phyloP scores from a whole-genome alignment of 2,329 filamentous ascomycete species.

The Beauveria sp. region DNA sequence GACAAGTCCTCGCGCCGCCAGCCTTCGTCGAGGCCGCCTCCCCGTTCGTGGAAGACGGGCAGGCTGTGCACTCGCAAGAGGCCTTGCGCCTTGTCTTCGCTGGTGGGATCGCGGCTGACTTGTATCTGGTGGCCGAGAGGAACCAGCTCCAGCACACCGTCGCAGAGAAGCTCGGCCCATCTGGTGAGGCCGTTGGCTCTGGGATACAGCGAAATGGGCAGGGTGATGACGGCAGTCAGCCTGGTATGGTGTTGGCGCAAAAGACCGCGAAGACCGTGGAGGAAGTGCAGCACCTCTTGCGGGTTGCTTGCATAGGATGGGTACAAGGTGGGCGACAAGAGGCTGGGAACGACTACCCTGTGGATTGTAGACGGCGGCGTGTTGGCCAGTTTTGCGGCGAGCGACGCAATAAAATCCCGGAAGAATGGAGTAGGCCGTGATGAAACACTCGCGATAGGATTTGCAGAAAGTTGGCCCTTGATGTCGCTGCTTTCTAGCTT shows the following conservation, averaged over 20 bases:
- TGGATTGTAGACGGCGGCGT: slow-evolving; percentile 60
- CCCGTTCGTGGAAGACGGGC: slow-evolving; percentile 80
- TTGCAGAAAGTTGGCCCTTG: slow-evolving; percentile 42
- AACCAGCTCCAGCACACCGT: slow-evolving; percentile 80
- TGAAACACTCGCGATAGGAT: slow-evolving; percentile 36
- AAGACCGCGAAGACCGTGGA: slow-evolving; percentile 70
- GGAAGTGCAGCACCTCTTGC: slow-evolving; percentile 66
- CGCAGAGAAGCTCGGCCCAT: slow-evolving; percentile 78
- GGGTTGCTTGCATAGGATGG: slow-evolving; percentile 62
- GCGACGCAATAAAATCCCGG: slow-evolving; percentile 50
- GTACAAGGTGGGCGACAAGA: slow-evolving; percentile 84
- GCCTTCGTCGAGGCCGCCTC: slow-evolving; percentile 63
- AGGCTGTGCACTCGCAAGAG: slow-evolving; percentile 76
- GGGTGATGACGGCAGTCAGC: slow-evolving; percentile 64
- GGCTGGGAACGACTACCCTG: slow-evolving; percentile 72
- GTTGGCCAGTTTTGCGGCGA: slow-evolving; percentile 47
- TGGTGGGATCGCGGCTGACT: slow-evolving; percentile 43
- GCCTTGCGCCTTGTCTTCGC: slow-evolving; percentile 71
- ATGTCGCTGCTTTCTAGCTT: slow-evolving; percentile 44
- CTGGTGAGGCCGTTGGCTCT: slow-evolving; percentile 67
- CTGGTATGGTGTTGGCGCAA: slow-evolving; percentile 59
- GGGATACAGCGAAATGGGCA: slow-evolving; percentile 75
- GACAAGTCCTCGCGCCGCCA: slow-evolving; percentile 77
- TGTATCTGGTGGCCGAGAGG: slow-evolving; percentile 52
- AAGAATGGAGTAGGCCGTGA: slow-evolving; percentile 35